Evolutionary conservation across 495 filamentous ascomycete genomes (phyloP).

Genomic region (Podospora pseudoanserina): DNA sequence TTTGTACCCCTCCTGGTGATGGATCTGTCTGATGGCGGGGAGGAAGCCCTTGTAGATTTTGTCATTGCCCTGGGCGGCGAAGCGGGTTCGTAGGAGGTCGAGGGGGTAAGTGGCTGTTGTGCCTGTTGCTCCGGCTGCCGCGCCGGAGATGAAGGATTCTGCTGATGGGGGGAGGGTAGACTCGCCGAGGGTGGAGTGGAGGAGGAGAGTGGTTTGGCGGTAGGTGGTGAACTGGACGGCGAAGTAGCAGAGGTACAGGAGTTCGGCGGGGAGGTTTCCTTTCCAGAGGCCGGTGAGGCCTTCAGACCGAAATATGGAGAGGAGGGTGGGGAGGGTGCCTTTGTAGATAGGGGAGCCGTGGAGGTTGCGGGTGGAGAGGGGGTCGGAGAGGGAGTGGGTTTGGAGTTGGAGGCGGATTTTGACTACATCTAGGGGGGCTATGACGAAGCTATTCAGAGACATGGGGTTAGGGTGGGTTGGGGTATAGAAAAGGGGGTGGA

Average conservation of each 20-base stretch:
- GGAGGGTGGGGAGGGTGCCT: conserved; percentile 74
- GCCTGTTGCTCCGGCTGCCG: conserved; percentile 71
- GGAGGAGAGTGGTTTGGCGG: conserved; percentile 60
- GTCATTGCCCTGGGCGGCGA: conserved; percentile 89
- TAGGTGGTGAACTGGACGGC: conserved; percentile 90
- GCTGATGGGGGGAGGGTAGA: conserved; percentile 49
- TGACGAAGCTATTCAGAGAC: conserved; percentile 61
- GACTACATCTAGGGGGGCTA: conserved; percentile 90
- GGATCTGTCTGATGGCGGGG: conserved; percentile 67
- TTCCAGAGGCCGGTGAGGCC: conserved; percentile 92
- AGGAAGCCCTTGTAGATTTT: conserved; percentile 69
- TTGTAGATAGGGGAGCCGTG: conserved; percentile 65
- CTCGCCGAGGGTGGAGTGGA: conserved; percentile 44
- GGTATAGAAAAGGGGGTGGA: not conserved
- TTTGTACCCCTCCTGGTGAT: conserved; percentile 62
- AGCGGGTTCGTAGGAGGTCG: conserved; percentile 88
- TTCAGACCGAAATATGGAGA: conserved; percentile 69
- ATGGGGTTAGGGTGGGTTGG: not conserved
- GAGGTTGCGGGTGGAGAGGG: conserved; percentile 49
- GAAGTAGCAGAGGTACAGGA: conserved; percentile 87
- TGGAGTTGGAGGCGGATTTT: conserved; percentile 96
- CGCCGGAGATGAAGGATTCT: conserved; percentile 74
- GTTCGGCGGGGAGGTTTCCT: conserved; percentile 91
- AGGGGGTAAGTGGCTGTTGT: conserved; percentile 88
- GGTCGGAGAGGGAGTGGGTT: conserved; percentile 72